phyloP scores from a whole-genome alignment of 208 protist genomes.

The Trypanosoma grayi region DNA sequence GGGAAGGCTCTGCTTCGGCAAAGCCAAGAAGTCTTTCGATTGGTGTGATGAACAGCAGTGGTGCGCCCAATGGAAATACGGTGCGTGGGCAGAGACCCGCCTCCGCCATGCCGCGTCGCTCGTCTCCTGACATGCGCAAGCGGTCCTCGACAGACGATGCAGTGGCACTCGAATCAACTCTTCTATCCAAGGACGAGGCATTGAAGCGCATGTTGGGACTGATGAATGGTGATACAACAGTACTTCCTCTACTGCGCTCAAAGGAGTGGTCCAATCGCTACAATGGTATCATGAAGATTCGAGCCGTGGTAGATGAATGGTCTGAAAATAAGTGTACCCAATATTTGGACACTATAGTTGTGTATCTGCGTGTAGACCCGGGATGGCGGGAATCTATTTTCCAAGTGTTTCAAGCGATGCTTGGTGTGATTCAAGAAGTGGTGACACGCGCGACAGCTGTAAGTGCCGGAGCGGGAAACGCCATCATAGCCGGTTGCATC shows the following conservation, averaged over 20 bases:
- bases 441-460: conserved; percentile 37
- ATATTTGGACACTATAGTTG: conserved; percentile 52
- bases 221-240: conserved; percentile 43
- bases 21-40: conserved; percentile 7
- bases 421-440: conserved; percentile 37
- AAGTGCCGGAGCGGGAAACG: conserved; percentile 56
- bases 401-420: conserved; percentile 64
- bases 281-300: conserved; percentile 59
- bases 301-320: conserved; percentile 52
- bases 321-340: conserved; percentile 38
- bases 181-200: conserved; percentile 65
- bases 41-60: neutral
- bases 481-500: conserved; percentile 60
- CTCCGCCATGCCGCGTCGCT: conserved; percentile 2
- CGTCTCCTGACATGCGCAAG: neutral
- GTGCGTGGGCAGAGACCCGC: neutral
- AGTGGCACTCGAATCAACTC: conserved; percentile 65
- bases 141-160: conserved; percentile 34
- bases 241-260: conserved; percentile 62
- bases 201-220: conserved; percentile 61
- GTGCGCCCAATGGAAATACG: neutral
- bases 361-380: conserved; percentile 64
- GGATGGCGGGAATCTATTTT: conserved; percentile 74
- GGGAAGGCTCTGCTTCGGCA: neutral
- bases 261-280: conserved; percentile 73